A percentile compares a stretch with the other conserved stretches of the same genome.
phyloP scores from a whole-genome alignment of 2,329 filamentous ascomycete species.

The Paraphoma chrysanthemicola region DNA sequence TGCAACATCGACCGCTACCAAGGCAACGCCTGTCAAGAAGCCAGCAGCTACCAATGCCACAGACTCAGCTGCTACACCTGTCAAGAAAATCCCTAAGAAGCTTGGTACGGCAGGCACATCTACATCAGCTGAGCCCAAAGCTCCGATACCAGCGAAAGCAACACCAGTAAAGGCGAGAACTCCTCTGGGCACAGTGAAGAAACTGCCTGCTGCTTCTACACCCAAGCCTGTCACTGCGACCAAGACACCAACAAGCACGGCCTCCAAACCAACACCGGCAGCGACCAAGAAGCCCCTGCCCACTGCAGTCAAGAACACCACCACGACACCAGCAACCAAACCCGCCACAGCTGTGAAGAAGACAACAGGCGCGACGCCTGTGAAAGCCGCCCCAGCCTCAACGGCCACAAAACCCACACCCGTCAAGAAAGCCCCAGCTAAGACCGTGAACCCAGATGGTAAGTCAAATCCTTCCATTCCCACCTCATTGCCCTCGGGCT shows the following conservation, averaged over 20 bases:
- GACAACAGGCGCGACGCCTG: constrained; percentile 12
- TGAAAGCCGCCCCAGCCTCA: constrained; percentile 10
- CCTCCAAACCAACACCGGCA: constrained; percentile 20
- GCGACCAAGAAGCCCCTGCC: constrained; percentile 3
- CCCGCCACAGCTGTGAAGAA: constrained; percentile 11
- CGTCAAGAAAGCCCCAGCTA: constrained; percentile 32
- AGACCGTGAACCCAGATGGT: constrained; percentile 30
- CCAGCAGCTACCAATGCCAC: constrained; percentile 9
- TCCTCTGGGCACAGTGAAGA: constrained; percentile 31
- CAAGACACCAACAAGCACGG: constrained; percentile 22
- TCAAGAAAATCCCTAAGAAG: constrained; percentile 31
- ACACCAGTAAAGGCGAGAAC: constrained; percentile 22
- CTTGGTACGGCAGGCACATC: constrained; percentile 16
- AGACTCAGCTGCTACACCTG: constrained; percentile 25
- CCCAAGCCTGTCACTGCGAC: constrained; percentile 30
- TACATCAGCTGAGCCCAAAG: constrained; percentile 1
- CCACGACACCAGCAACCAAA: constrained; percentile 16
- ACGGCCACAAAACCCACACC: constrained; percentile 24
- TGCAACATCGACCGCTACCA: constrained; percentile 14
- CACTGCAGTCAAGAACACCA: constrained; percentile 20
- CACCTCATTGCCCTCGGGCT: constrained; percentile 17
- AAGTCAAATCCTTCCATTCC: constrained; percentile 1
- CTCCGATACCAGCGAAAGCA: constrained; percentile 16
- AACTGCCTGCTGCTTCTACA: constrained; percentile 17
- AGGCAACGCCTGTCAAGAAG: constrained; percentile 22